These are phyloP conservation scores for Eimeria nieschulzi DNA, from an alignment of 169 alveolate species.

Conservation along the genomic window DNA sequence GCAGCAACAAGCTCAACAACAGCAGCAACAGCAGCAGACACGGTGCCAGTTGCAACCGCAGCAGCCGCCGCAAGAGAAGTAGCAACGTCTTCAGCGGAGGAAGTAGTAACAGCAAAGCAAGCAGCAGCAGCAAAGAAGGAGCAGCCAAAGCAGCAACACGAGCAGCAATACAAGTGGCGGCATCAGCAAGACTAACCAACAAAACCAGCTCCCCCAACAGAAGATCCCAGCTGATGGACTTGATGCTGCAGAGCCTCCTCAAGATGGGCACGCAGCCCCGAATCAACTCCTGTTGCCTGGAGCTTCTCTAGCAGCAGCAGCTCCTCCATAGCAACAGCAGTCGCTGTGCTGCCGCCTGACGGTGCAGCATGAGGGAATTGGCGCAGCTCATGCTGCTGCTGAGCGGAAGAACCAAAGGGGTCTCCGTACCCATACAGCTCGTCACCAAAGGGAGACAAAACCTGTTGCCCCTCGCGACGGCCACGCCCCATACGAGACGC, in stretches of 20 bases:
- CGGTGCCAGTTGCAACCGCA: neutral
- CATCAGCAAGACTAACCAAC: neutral
- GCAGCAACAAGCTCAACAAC: neutral
- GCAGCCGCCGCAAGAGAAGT: neutral
- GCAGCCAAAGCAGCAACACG: neutral
- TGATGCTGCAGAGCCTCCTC: conserved; percentile 11
- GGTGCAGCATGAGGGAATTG: neutral
- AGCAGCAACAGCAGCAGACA: neutral
- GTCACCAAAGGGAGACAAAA: neutral
- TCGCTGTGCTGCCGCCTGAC: neutral
- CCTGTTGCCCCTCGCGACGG: neutral
- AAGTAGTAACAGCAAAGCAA: neutral
- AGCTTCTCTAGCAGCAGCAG: neutral
- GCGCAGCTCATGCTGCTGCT: neutral
- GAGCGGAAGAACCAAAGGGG: neutral
- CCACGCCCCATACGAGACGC: neutral
- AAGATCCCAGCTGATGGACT: neutral
- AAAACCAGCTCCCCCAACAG: neutral
- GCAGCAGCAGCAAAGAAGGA: neutral
- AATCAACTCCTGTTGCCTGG: neutral
- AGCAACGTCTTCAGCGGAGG: neutral
- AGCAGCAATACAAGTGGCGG: neutral
- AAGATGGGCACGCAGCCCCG: neutral
- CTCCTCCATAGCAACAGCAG: conserved; percentile 1
- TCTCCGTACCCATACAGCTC: neutral